Evolutionary conservation across 768 basidiomycete species (phyloP), one percentile per base, ranked within the genome.

Genomic region (Tricholoma hemisulphureum): DNA sequence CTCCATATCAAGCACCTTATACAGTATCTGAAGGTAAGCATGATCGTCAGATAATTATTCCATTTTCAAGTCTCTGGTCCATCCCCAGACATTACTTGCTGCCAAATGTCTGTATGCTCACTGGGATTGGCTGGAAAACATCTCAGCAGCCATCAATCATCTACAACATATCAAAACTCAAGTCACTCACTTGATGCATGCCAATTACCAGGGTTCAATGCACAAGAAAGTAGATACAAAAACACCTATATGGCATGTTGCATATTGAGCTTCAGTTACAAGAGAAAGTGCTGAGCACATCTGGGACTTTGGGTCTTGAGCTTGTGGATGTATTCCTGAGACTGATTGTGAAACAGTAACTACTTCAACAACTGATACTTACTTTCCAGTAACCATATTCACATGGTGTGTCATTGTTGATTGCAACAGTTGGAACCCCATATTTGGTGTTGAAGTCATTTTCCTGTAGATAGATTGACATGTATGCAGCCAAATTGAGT

Each of bases 81-180:
- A n/a, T n/a, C n/a, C n/a, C n/a, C 20, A 73, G 70, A 34, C 26
- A 5, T 57, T 72, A 3, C 67, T 67, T 66, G 34, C 66, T 37
- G 34, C 67, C 2, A 75, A 76, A 45, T 75, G 73, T 0, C 20
- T 76, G 0, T 66, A 69, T 39, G 56, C 63, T 0, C 66, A 57
- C 2, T 77, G 76, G 73, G 70, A 74, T 21, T 51, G 60, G 0
- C 58, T 75, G 0, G 71, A 68, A 0, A 57, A 75, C n/a, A 71
- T 76, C 18, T 73, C 73, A 0, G 71, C 73, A 0, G 54, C 56
- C 0, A 55, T 75, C 0, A 58, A 67, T 6, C 62, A 67, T 8
- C 55, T 77, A 0, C 65, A 71, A n/a, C 26, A 8, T 0, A 61
- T 77, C 37, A 69, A 71, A 23, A 70, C 73, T 34, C 65, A 65